Percentiles rank a stretch among this genome's conserved stretches.
Evolutionary conservation across 257 asterid species (phyloP).

Genomic region (Fraxinus anomala): DNA sequence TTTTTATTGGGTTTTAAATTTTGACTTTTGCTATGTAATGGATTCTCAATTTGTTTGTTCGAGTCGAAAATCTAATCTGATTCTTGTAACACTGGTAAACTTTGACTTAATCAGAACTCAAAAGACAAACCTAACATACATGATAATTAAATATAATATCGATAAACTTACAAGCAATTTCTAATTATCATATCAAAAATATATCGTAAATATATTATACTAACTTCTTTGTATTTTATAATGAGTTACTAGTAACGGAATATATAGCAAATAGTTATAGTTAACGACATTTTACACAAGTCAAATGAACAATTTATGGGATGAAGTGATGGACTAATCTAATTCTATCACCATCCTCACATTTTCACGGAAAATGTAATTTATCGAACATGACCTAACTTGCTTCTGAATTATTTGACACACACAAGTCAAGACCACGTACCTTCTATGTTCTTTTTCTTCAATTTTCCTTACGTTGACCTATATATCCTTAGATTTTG

Average conservation of each 20-base stretch:
- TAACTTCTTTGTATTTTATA: too few species aligned
- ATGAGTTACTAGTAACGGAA: too few species aligned
- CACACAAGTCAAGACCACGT: constrained; percentile 37
- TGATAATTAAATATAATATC: background rate
- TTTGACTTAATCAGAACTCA: background rate
- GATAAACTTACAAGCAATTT: background rate
- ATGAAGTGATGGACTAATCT: background rate
- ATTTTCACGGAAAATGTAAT: constrained; percentile 17
- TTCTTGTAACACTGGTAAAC: background rate
- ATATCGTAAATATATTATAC: too few species aligned
- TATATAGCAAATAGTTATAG: too few species aligned
- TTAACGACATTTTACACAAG: background rate
- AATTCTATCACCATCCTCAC: constrained; percentile 10
- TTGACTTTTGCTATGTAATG: background rate
- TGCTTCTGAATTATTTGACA: constrained; percentile 31
- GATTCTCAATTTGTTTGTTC: background rate
- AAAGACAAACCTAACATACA: background rate
- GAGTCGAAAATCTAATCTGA: background rate
- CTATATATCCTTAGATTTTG: background rate
- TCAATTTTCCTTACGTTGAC: constrained; percentile 1
- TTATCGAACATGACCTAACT: constrained; percentile 41
- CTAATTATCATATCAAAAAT: background rate
- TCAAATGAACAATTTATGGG: background rate
- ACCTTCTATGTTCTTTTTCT: constrained; percentile 2
- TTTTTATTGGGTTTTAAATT: background rate